Evolutionary conservation across 352 stramenopile species (phyloP), one percentile per base, ranked within the genome.

Genomic region (Phytopythium oedochilum): DNA sequence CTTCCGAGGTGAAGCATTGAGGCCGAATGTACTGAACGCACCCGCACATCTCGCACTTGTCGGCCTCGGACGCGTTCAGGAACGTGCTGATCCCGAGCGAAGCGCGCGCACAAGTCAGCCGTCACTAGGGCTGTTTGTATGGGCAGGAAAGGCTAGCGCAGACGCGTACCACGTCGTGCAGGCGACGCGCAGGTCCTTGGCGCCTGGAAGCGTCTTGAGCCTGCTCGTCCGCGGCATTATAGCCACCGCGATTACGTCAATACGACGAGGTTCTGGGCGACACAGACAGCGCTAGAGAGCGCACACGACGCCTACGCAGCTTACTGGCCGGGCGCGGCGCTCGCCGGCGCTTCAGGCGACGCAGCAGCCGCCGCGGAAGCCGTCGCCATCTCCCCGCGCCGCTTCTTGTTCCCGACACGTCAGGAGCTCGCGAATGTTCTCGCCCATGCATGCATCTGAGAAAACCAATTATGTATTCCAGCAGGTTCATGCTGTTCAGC

Each of bases 41-140:
- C 78, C 75, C 81, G 53, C 83, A 94, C 73, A 94, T 86, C 44
- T 63, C 79, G 53, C 83, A 94, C 26, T 55, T 61, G 0, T 64
- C 76, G 39, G 73, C 70, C 32, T 83, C 71, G 12, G 69, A 55
- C 2, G 64, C 58, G 44, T 92, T 94, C 44, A 94, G 64, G 45
- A 84, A 92, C 36, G 78, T 90, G 55, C 83, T 91, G 52, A 22
- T 12, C 36, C 14, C 25, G 9, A 47, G 23, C 8, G 20, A 47
- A 5, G 25, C 43, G 22, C n/a, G 18, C n/a, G n/a, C n/a, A n/a
- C n/a, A n/a, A n/a, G n/a, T n/a, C n/a, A n/a, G n/a, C n/a, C n/a
- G n/a, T n/a, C n/a, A n/a, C n/a, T n/a, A n/a, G n/a, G n/a, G n/a
- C n/a, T n/a, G n/a, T n/a, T n/a, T n/a, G n/a, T n/a, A n/a, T n/a